Conservation (phyloP, 202 grass and related monocot species). For the Zoysia matrella region DNA sequence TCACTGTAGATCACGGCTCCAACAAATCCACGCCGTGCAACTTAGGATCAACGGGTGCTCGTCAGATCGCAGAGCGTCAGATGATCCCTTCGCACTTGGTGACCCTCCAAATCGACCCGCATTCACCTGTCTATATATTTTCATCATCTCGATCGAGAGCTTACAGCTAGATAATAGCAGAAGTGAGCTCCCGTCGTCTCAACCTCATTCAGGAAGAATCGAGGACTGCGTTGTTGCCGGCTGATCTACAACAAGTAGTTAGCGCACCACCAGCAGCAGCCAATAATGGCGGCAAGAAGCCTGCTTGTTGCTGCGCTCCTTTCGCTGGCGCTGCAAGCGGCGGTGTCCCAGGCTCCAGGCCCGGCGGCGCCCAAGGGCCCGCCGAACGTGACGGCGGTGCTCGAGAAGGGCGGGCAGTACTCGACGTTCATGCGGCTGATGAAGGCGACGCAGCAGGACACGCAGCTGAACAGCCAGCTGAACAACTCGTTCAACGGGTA, state of each 20-base stretch:
- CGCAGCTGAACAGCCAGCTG: constrained; percentile 77
- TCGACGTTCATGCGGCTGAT: constrained; percentile 68
- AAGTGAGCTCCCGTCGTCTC: neutral
- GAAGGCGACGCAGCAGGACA: constrained; percentile 65
- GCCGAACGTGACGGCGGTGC: constrained; percentile 67
- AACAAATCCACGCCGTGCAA: too few relatives aligned
- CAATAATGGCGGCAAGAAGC: constrained; percentile 17
- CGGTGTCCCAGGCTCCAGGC: constrained; percentile 9
- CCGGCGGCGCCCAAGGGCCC: constrained; percentile 25
- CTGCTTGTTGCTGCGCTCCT: constrained; percentile 14
- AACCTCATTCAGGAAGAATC: neutral
- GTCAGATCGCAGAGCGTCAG: too few relatives aligned
- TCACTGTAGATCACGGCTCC: too few relatives aligned
- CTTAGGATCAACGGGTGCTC: too few relatives aligned
- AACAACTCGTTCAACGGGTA: constrained; percentile 54
- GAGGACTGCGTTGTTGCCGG: neutral
- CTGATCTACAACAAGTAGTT: neutral
- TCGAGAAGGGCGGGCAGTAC: constrained; percentile 64
- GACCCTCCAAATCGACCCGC: constrained; percentile 4
- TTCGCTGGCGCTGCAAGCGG: constrained; percentile 16
- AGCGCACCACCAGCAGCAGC: too few relatives aligned
- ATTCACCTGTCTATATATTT: constrained; percentile 21
- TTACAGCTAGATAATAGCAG: neutral
- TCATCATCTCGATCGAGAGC: neutral
- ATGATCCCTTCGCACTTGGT: too few relatives aligned